These are phyloP conservation scores for Trametopsis cervina DNA, from an alignment of 768 basidiomycete species.

Conservation along the genomic window DNA sequence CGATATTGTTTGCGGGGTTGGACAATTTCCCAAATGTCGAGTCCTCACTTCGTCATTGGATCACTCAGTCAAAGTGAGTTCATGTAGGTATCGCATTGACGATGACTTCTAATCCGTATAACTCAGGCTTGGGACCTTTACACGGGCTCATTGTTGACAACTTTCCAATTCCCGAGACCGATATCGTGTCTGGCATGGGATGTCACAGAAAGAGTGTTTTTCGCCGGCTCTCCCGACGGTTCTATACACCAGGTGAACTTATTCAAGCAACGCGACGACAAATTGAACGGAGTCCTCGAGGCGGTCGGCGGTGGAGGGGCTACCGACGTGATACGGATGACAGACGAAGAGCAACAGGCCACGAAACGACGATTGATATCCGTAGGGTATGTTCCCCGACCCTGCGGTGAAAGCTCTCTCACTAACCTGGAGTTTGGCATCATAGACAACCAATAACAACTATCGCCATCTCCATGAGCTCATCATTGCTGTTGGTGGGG, in stretches of 20 bases:
- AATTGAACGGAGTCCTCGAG: slow-evolving; percentile 49
- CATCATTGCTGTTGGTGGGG: slow-evolving; percentile 75
- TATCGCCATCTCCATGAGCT: slow-evolving; percentile 71
- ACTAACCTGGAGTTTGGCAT: too few species aligned
- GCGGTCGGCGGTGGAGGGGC: slow-evolving; percentile 72
- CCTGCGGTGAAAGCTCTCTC: too few species aligned
- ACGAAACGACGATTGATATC: slow-evolving; percentile 59
- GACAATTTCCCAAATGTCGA: slow-evolving; percentile 69
- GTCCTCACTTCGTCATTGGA: slow-evolving; percentile 80
- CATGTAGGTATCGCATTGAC: too few species aligned
- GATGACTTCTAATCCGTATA: too few species aligned
- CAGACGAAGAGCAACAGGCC: slow-evolving; percentile 39
- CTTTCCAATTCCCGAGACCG: slow-evolving; percentile 80
- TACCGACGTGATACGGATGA: slow-evolving; percentile 65
- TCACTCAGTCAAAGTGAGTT: slow-evolving; percentile 80
- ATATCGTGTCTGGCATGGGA: slow-evolving; percentile 73
- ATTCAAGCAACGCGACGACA: slow-evolving; percentile 55
- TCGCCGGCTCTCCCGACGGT: slow-evolving; percentile 73
- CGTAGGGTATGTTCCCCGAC: slow-evolving; percentile 57
- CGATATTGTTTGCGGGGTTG: slow-evolving; percentile 74
- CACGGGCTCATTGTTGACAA: slow-evolving; percentile 69
- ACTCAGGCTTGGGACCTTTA: slow-evolving; percentile 80
- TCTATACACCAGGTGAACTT: slow-evolving; percentile 76
- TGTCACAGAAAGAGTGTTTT: slow-evolving; percentile 80
- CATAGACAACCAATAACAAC: slow-evolving; percentile 65